Conservation (phyloP, 768 basidiomycete genomes). For the Naganishia friedmannii region DNA sequence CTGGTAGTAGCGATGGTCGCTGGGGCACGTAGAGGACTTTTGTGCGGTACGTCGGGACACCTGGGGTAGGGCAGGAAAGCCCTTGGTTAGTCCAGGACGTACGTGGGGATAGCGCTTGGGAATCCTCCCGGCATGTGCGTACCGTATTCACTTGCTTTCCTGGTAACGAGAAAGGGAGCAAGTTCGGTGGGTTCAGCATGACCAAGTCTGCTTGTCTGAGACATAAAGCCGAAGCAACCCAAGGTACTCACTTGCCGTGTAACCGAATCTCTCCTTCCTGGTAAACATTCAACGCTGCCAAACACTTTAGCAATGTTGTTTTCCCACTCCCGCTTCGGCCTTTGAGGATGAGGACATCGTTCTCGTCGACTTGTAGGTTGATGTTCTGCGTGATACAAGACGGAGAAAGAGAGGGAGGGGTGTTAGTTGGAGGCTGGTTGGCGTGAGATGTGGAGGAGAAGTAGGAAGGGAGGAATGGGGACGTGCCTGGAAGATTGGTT, state of each 20-base stretch:
- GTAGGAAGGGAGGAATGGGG: too few species aligned
- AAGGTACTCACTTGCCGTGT: constrained; percentile 68
- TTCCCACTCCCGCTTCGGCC: constrained; percentile 77
- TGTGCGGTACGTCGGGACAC: constrained; percentile 73
- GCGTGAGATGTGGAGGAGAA: too few species aligned
- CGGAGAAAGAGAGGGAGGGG: too few species aligned
- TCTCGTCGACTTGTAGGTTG: constrained; percentile 64
- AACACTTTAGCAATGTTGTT: constrained; percentile 73
- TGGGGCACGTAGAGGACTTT: constrained; percentile 83
- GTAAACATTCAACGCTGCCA: constrained; percentile 74
- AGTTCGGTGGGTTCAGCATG: background rate
- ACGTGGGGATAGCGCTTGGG: background rate
- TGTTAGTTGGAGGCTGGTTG: background rate
- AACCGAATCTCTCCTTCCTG: constrained; percentile 62
- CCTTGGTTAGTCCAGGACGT: background rate
- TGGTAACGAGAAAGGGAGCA: constrained; percentile 1
- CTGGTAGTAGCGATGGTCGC: constrained; percentile 77
- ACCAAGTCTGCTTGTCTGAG: too few species aligned
- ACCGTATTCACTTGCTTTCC: constrained; percentile 39
- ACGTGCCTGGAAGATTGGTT: constrained; percentile 11
- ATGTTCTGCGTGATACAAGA: constrained; percentile 54
- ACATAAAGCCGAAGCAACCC: too few species aligned
- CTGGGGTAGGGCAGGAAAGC: constrained; percentile 50
- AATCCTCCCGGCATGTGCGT: background rate
- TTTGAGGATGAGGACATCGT: constrained; percentile 73